Evolutionary conservation across 176 grass and related monocot species (phyloP).

Genomic region (Thinopyrum elongatum): DNA sequence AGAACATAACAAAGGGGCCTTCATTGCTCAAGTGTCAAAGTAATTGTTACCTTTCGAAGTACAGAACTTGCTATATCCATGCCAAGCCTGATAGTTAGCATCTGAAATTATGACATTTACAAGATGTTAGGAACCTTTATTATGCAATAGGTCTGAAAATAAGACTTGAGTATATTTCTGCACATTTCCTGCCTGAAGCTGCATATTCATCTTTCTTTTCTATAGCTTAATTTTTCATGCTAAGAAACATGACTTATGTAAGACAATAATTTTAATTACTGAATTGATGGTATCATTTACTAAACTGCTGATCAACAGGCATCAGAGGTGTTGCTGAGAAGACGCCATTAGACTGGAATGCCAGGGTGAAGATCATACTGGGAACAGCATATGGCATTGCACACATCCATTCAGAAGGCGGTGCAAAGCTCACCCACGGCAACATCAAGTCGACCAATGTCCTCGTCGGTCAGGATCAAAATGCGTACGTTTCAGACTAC

Average conservation of each 20-base stretch:
- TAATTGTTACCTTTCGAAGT: background rate
- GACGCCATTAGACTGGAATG: constrained; percentile 64
- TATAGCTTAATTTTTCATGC: background rate
- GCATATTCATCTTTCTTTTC: constrained; percentile 13
- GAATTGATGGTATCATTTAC: background rate
- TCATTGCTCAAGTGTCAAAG: background rate
- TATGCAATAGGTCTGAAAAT: background rate
- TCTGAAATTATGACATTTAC: background rate
- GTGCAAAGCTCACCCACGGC: constrained; percentile 76
- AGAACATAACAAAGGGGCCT: background rate
- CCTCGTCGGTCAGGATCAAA: constrained; percentile 66
- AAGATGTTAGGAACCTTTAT: background rate
- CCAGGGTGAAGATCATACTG: constrained; percentile 81
- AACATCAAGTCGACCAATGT: constrained; percentile 94
- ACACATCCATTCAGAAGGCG: constrained; percentile 73
- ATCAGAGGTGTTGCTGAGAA: constrained; percentile 53
- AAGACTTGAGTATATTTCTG: background rate
- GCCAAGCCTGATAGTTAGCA: background rate
- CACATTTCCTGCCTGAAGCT: constrained; percentile 7
- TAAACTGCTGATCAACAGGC: constrained; percentile 42
- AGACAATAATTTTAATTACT: background rate
- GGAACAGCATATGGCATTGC: constrained; percentile 71
- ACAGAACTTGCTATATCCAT: background rate
- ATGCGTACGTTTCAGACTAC: constrained; percentile 69
- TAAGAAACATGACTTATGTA: background rate